phyloP scores from a whole-genome alignment of 305 asterid genomes.

The Plantago lanceolata region DNA sequence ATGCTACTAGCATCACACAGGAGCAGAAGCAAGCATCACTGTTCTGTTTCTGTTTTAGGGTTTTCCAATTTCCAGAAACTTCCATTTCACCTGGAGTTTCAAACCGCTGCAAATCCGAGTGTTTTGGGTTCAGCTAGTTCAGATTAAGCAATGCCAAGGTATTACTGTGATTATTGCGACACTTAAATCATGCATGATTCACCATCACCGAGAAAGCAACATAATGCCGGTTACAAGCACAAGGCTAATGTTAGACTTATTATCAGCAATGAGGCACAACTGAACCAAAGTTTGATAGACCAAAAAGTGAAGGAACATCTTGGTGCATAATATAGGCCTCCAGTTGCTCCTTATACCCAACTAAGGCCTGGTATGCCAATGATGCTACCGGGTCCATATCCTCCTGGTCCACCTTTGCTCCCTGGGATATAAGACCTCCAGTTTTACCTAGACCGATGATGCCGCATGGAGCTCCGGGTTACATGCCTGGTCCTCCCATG shows the following conservation, averaged over 20 bases:
- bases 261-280: slow-evolving; percentile 97
- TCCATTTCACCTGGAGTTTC: background rate
- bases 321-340: slow-evolving; percentile 80
- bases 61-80: background rate
- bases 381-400: slow-evolving; percentile 59
- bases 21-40: too few relatives aligned
- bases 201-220: slow-evolving; percentile 95
- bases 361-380: slow-evolving; percentile 70
- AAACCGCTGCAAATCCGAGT: background rate
- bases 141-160: slow-evolving; percentile 23
- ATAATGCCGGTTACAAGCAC: slow-evolving; percentile 94
- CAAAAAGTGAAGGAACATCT: slow-evolving; percentile 95
- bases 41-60: background rate
- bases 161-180: slow-evolving; percentile 70
- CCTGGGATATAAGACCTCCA: slow-evolving; percentile 79
- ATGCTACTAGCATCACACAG: too few relatives aligned
- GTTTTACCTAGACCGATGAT: slow-evolving; percentile 62
- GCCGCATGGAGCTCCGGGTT: slow-evolving; percentile 62
- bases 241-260: slow-evolving; percentile 89
- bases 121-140: background rate
- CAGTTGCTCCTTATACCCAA: slow-evolving; percentile 54
- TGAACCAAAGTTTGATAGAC: slow-evolving; percentile 87
- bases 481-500: slow-evolving; percentile 40
- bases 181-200: slow-evolving; percentile 71
- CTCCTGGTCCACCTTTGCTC: slow-evolving; percentile 35